Conservation (phyloP, 2,329 filamentous ascomycete species). For the Aspergillus sp. region DNA sequence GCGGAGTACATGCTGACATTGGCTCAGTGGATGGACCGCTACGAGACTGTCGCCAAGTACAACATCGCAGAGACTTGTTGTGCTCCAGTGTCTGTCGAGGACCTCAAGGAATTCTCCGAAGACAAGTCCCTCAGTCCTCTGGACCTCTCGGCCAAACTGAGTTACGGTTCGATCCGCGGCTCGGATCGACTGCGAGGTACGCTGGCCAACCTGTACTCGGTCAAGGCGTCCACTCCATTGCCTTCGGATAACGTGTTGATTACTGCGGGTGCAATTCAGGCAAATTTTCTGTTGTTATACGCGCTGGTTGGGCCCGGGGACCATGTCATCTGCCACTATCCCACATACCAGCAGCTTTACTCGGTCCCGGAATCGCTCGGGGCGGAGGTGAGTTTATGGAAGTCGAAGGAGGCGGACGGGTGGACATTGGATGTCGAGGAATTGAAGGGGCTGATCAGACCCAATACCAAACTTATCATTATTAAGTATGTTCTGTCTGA, state of each 20-base stretch:
- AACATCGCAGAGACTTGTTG: constrained; percentile 52
- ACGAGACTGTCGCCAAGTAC: constrained; percentile 46
- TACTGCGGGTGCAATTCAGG: constrained; percentile 70
- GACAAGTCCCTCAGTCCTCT: constrained; percentile 43
- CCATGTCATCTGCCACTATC: constrained; percentile 79
- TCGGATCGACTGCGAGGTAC: constrained; percentile 55
- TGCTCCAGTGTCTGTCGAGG: constrained; percentile 47
- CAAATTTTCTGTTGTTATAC: constrained; percentile 76
- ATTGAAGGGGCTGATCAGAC: constrained; percentile 52
- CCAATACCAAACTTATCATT: constrained; percentile 50
- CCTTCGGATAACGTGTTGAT: constrained; percentile 61
- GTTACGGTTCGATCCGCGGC: constrained; percentile 66
- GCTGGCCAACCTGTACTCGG: constrained; percentile 58
- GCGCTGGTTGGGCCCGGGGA: constrained; percentile 63
- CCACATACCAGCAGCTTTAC: constrained; percentile 81
- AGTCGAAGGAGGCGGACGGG: constrained; percentile 53
- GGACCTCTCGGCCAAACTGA: constrained; percentile 50
- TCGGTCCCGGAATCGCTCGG: constrained; percentile 65
- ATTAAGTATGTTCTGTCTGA: constrained; percentile 41
- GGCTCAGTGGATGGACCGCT: constrained; percentile 49
- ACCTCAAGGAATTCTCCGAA: constrained; percentile 45
- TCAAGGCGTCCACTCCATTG: constrained; percentile 42
- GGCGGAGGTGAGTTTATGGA: constrained; percentile 71
- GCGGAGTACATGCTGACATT: constrained; percentile 2
- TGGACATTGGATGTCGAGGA: constrained; percentile 62